Base-by-base conservation (phyloP, 2,329 filamentous ascomycete genomes). In the Aspergillus latus region DNA sequence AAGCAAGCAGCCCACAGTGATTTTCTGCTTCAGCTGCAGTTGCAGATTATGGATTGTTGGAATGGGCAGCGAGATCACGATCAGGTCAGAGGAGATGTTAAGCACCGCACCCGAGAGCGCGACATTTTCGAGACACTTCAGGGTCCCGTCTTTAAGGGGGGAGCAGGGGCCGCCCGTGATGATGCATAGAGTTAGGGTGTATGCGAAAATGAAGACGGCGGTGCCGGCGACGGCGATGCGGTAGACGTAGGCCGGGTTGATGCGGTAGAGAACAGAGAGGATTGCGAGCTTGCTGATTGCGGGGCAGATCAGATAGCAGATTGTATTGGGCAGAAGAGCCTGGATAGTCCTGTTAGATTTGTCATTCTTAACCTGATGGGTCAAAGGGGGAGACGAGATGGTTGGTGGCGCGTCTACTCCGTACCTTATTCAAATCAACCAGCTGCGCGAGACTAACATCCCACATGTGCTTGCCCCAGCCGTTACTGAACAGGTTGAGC, bases 101-200 rank as follows among this genome's bases (percentile, higher is more conserved):
- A 59, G 45, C 10, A 54, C 49, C 4, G 57, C 57, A 13, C 54
- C 52, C 2, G 57, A 53, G 30, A 59, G 45, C 8, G 57, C 53
- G 28, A 59, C 53, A n/a, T 57, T 54, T 29, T 52, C 56, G 7
- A 52, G 49, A 56, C 6, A 29, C 45, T 6, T 36, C 62, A 76
- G 79, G 83, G 46, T 60, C 26, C 55, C 58, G n/a, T 39, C 36
- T 47, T 58, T 53, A 11, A 60, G 52, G 9, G 58, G 58, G 32
- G 40, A 58, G 21, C 58, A 60, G 39, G 58, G 58, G 1, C 47
- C 54, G 28, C 58, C 58, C 2, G 58, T 60, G 51, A 60, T 60
- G 32, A 49, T 49, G 55, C 58, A 60, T 10, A 58, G 29, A 2
- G 48, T 43, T 50, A 58, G 34, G 0, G 58, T 60, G 28, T 60